Base-by-base conservation (phyloP, 108 stramenopile species). In the Nitzschia palea region DNA sequence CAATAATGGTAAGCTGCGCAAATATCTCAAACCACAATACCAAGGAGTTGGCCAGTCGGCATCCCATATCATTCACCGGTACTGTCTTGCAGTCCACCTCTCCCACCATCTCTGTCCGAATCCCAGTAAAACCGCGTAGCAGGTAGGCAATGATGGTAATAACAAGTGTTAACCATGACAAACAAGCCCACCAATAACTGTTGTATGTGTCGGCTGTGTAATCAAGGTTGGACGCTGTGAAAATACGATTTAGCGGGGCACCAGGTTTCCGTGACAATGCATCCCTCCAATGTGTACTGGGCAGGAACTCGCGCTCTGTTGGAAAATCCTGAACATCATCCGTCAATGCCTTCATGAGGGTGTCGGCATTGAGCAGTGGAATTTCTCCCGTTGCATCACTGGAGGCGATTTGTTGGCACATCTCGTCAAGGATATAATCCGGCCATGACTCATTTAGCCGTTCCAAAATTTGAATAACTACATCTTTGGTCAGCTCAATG, bases 181-280 rank as follows among this genome's bases (percentile, higher is more conserved):
- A 14, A 29, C 15, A 29, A 20, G 54, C 31, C 54, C 54, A 55
- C 54, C 30, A 32, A 29, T 28, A 32, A 28, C 54, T 55, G 9
- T 28, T 29, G 31, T 55, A 55, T 29, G 54, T 55, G 22, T 55
- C 54, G 12, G 54, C 54, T 4, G 28, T 55, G 54, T 29, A 29
- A 55, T 55, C 54, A 10, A 55, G 28, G 28, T 55, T 55, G 4
- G 30, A 29, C 14, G 22, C 54, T 3, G 54, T 55, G 28, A 32
- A 55, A 4, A 55, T 55, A 5, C 54, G 28, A 12, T 33, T 14
- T 6, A 55, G 54, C 29, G 28, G 28, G 5, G 23, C 5, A 3
- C 31, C 54, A 12, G 28, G 30, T 14, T 33, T 23, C 12, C 54
- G 30, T n/a, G 28, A 29, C 27, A 55, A 14, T 3, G 54, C 54